Evolutionary conservation across 108 stramenopile genomes (phyloP).

Genomic region (Cyclotella cryptica): DNA sequence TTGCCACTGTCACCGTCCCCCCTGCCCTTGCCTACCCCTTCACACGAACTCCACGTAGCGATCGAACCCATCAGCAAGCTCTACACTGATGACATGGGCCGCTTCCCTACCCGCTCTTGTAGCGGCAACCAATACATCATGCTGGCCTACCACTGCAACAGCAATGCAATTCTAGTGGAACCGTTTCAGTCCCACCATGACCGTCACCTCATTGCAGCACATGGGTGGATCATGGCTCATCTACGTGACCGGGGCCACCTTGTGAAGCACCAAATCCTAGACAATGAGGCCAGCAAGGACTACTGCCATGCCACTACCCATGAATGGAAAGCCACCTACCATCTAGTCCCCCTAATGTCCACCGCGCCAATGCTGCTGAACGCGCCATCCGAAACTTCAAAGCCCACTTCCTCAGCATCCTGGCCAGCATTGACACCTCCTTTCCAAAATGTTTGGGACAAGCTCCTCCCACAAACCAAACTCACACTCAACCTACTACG

Average conservation of each 20-base stretch:
- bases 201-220: neutral
- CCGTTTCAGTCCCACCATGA: slow-evolving; percentile 4
- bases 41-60: neutral
- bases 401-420: slow-evolving; percentile 55
- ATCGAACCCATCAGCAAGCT: slow-evolving; percentile 19
- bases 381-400: slow-evolving; percentile 60
- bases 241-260: neutral
- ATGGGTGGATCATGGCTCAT: neutral
- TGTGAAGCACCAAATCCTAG: slow-evolving; percentile 12
- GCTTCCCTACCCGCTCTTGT: neutral
- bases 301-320: slow-evolving; percentile 3
- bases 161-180: slow-evolving; percentile 9
- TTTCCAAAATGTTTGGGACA: slow-evolving; percentile 53
- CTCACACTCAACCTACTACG: no score
- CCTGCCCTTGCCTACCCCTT: no score
- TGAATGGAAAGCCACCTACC: slow-evolving; percentile 24
- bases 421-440: slow-evolving; percentile 25
- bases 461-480: no score
- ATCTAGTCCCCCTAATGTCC: slow-evolving; percentile 49
- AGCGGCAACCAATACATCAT: slow-evolving; percentile 19
- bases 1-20: neutral
- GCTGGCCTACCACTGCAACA: slow-evolving; percentile 14
- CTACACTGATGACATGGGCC: slow-evolving; percentile 10
- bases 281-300: slow-evolving; percentile 16
- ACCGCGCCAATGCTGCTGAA: slow-evolving; percentile 56